These are phyloP conservation scores for Intubia oerlemansii DNA, from an alignment of 2,329 filamentous ascomycete genomes.

Conservation along the genomic window DNA sequence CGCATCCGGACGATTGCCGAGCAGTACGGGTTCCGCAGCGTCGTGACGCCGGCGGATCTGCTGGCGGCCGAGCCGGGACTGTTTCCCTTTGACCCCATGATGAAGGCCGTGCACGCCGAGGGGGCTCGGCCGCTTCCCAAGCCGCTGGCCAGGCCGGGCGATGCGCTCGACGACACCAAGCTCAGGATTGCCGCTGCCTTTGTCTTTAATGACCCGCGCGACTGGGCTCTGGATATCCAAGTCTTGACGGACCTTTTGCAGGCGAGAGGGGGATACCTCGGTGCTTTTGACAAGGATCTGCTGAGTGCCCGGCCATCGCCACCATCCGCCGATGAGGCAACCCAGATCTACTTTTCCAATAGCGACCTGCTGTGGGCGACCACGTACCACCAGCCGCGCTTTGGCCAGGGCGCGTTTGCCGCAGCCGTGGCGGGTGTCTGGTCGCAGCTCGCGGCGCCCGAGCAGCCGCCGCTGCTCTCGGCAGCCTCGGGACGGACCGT, in stretches of 20 bases:
- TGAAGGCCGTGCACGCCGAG: conserved; percentile 36
- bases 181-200: conserved; percentile 62
- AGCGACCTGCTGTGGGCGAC: conserved; percentile 81
- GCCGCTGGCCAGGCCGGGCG: no score
- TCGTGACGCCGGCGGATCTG: conserved; percentile 74
- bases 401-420: conserved; percentile 83
- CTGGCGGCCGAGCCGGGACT: conserved; percentile 50
- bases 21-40: conserved; percentile 57
- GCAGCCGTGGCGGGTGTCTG: conserved; percentile 66
- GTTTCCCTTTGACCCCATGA: conserved; percentile 62
- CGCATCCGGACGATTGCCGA: conserved; percentile 55
- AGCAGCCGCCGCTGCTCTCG: conserved; percentile 25
- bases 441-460: conserved; percentile 50
- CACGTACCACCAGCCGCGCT: conserved; percentile 60
- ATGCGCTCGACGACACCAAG: conserved; percentile 20
- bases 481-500: conserved; percentile 20
- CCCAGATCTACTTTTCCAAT: conserved; percentile 71
- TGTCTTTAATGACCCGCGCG: conserved; percentile 86
- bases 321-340: conserved; percentile 48
- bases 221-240: conserved; percentile 84
- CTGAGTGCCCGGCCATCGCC: no score
- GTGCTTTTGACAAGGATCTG: conserved; percentile 65
- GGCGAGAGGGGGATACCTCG: conserved; percentile 56
- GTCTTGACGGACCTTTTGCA: conserved; percentile 67
- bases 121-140: conserved; percentile 35